A percentile compares a stretch with the other conserved stretches of the same genome.
Evolutionary conservation across 2,329 filamentous ascomycete genomes (phyloP).

Genomic region (Fusarium anguioides): DNA sequence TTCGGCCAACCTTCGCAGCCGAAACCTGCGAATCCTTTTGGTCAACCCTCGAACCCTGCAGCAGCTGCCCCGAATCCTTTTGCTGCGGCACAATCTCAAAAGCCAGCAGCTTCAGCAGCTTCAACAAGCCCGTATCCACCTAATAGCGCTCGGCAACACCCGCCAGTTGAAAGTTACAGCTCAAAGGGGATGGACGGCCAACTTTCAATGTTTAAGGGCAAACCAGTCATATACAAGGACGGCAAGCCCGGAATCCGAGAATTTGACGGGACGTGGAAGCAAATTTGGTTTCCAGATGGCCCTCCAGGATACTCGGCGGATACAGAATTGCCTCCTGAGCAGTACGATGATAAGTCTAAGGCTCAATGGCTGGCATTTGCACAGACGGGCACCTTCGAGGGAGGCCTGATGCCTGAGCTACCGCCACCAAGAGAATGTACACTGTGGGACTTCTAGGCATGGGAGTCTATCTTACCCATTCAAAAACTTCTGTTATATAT

Average conservation of each 20-base stretch:
- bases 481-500: constrained; percentile 74
- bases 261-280: constrained; percentile 67
- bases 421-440: constrained; percentile 84
- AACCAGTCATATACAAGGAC: constrained; percentile 68
- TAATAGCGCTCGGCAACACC: constrained; percentile 58
- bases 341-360: constrained; percentile 70
- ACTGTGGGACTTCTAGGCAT: constrained; percentile 73
- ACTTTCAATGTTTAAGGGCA: constrained; percentile 71
- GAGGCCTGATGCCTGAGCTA: constrained; percentile 77
- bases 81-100: constrained; percentile 24
- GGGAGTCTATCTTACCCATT: neutral
- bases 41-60: constrained; percentile 39
- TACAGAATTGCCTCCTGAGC: constrained; percentile 67
- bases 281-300: constrained; percentile 80
- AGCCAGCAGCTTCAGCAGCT: constrained; percentile 14
- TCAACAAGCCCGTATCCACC: constrained; percentile 57
- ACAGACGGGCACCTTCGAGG: constrained; percentile 74
- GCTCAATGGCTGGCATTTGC: constrained; percentile 73
- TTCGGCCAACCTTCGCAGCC: constrained; percentile 43
- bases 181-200: constrained; percentile 56
- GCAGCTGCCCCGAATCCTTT: constrained; percentile 43
- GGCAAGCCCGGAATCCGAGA: constrained; percentile 61
- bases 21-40: constrained; percentile 40
- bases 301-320: constrained; percentile 71
- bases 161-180: constrained; percentile 57